Evolutionary conservation across 208 protist species (phyloP).

Genomic region (Trichomonas gallinae): DNA sequence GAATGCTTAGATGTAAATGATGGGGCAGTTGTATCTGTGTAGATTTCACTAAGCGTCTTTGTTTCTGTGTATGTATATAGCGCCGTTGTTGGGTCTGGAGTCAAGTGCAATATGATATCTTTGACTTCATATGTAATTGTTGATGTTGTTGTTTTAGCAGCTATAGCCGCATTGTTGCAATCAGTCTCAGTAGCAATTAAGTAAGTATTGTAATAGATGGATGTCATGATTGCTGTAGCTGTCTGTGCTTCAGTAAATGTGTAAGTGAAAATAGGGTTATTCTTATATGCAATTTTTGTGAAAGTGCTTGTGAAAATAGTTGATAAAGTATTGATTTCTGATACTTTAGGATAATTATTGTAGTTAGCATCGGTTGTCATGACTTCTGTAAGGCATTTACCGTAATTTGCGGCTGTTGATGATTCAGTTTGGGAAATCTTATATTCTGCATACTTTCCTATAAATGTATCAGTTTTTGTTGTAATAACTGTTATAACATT

Average conservation of each 20-base stretch:
- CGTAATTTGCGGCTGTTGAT: too few species aligned
- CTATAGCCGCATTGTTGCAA: neutral
- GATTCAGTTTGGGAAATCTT: too few species aligned
- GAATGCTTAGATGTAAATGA: neutral
- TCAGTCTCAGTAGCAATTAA: neutral
- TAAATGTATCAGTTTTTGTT: neutral
- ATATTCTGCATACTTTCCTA: too few species aligned
- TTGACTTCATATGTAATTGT: neutral
- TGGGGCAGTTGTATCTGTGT: neutral
- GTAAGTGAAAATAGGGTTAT: neutral
- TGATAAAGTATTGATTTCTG: neutral
- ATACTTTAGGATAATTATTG: neutral
- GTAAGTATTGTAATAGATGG: neutral
- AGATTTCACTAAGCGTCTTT: neutral
- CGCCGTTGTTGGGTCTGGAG: neutral
- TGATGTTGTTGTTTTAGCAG: neutral
- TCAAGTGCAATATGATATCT: neutral
- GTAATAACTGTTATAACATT: neutral
- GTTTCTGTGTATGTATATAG: neutral
- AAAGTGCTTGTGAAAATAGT: neutral
- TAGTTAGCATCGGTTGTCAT: neutral
- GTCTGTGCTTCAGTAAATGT: neutral
- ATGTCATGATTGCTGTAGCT: neutral
- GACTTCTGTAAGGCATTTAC: too few species aligned
- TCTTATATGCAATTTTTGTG: neutral